A percentile compares a stretch with the other conserved stretches of the same genome.
These are phyloP conservation scores for Mucor piriformis DNA, from an alignment of 371 early-diverging fungal species.

Conservation along the genomic window DNA sequence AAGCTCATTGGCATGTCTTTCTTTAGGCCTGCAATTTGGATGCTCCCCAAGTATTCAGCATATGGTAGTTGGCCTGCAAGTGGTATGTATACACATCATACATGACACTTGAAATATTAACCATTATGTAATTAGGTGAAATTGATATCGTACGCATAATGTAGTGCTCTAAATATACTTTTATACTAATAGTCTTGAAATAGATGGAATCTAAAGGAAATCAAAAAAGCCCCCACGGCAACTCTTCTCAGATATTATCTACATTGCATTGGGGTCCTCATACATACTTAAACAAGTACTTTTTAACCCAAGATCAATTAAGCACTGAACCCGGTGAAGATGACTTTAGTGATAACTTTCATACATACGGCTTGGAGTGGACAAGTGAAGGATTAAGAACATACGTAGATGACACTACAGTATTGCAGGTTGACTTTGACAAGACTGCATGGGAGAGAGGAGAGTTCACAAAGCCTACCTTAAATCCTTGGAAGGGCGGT, in stretches of 20 bases:
- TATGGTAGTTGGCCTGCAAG: slow-evolving; percentile 78
- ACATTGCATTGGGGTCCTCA: slow-evolving; percentile 70
- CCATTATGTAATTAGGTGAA: slow-evolving; percentile 30
- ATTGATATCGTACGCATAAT: slow-evolving; percentile 47
- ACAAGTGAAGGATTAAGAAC: slow-evolving; percentile 60
- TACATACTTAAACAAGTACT: slow-evolving; percentile 43
- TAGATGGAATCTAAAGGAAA: slow-evolving; percentile 70
- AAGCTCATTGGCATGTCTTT: neutral
- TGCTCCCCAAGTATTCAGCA: slow-evolving; percentile 67
- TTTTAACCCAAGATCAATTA: slow-evolving; percentile 46
- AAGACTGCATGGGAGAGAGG: slow-evolving; percentile 52
- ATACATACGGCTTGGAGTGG: slow-evolving; percentile 65
- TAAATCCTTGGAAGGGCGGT: slow-evolving; percentile 59
- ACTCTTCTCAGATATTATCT: slow-evolving; percentile 49
- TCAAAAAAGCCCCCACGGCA: slow-evolving; percentile 44
- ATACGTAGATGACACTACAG: slow-evolving; percentile 57
- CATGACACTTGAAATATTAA: neutral
- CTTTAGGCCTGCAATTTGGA: slow-evolving; percentile 61
- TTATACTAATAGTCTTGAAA: neutral
- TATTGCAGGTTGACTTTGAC: slow-evolving; percentile 63
- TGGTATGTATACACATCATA: slow-evolving; percentile 54
- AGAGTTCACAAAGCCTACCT: slow-evolving; percentile 44
- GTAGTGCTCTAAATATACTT: neutral
- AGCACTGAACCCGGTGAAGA: slow-evolving; percentile 19
- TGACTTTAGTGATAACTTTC: slow-evolving; percentile 51